Evolutionary conservation across 768 basidiomycete genomes (phyloP).

Genomic region (Goffeauzyma gilvescens): DNA sequence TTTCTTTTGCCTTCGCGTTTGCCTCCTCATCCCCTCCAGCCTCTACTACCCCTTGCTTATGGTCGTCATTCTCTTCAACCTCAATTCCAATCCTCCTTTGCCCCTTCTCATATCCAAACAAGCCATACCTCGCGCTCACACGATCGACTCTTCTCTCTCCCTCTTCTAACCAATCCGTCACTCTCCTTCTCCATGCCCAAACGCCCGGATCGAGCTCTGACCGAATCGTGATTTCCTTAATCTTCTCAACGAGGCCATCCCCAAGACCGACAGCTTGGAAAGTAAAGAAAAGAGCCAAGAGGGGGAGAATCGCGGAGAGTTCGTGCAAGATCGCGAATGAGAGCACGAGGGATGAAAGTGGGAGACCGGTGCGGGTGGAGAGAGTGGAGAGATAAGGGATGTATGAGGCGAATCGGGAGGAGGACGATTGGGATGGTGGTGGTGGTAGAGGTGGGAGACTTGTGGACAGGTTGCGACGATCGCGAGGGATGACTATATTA

Average conservation of each 20-base stretch:
- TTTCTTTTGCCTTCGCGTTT: neutral
- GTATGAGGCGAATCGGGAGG: conserved; percentile 8
- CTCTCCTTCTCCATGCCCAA: conserved; percentile 26
- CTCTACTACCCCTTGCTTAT: neutral
- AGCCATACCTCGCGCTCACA: conserved; percentile 57
- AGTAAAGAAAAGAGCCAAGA: conserved; percentile 53
- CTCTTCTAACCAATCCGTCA: conserved; percentile 52
- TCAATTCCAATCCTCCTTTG: neutral
- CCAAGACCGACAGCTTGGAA: conserved; percentile 53
- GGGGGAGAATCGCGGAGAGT: conserved; percentile 56
- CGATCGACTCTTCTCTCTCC: conserved; percentile 53
- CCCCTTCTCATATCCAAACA: conserved; percentile 46
- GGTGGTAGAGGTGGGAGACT: no score
- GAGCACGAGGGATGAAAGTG: conserved; percentile 52
- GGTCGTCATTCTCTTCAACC: conserved; percentile 9
- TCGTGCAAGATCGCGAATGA: conserved; percentile 77
- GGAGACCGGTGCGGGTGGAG: conserved; percentile 52
- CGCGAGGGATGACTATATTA: no score
- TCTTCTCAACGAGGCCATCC: conserved; percentile 40
- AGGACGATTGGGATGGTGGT: neutral
- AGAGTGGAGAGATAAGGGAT: conserved; percentile 43
- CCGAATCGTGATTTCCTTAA: conserved; percentile 2
- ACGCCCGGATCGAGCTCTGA: conserved; percentile 1
- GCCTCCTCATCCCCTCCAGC: conserved; percentile 9
- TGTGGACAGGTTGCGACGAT: no score